Evolutionary conservation across 2,329 filamentous ascomycete genomes (phyloP), one percentile per base, ranked within the genome.

Genomic region (Penicillium sp.): DNA sequence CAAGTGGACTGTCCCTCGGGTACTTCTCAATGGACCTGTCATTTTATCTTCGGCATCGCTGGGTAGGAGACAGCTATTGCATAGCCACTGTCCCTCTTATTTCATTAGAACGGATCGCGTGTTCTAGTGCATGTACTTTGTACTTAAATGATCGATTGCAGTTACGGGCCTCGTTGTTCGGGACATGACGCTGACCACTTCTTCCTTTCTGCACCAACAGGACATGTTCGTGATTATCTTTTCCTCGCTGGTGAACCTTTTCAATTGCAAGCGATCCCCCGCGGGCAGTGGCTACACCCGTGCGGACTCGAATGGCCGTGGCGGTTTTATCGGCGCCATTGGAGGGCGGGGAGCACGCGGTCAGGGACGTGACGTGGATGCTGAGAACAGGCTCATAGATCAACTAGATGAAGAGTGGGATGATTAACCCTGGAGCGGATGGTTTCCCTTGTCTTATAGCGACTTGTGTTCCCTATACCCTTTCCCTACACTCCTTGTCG

Each of bases 401-500:
- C 91, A 97, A 73, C 80, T 97, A 56, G 94, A 97, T 67, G 93
- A 97, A 72, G 92, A 97, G 71, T 97, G 93, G 93, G 92, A 97
- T 65, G 92, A 96, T 62, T 78, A 55, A 29, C 29, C 29, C 4
- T 29, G 29, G 29, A 29, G 62, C 44, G 6, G 31, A 18, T 40
- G 21, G 27, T 23, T 45, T 50, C 15, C 39, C 21, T 18, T n/a
- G 25, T 50, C 40, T 54, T 34, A 23, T 44, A 49, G 21, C 40
- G 46, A 18, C 34, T 50, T 53, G 32, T 51, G 31, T 46, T 46
- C 49, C 29, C 18, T 16, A 27, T 38, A 12, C 34, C 21, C 27
- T 45, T 39, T 39, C 25, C 16, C 23, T 31, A 23, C 9, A 16
- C 18, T 23, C 15, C 16, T 51, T 46, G 27, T 13, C 9, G 7